phyloP scores from a whole-genome alignment of 768 basidiomycete genomes.

The Strobilomyces confusus region DNA sequence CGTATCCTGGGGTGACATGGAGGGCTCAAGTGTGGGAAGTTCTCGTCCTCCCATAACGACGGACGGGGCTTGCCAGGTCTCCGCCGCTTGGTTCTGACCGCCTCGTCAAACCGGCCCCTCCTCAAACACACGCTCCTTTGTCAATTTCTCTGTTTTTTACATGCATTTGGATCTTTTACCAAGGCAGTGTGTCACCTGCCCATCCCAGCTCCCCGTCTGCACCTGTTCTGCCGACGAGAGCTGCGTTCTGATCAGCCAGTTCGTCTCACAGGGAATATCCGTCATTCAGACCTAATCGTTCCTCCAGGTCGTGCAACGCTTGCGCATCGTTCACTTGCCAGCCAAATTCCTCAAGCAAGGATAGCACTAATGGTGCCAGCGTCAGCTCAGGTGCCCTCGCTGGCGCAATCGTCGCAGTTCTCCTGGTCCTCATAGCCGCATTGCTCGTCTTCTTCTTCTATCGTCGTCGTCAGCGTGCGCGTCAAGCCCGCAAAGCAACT shows the following conservation, averaged over 20 bases:
- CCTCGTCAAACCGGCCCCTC: constrained; percentile 12
- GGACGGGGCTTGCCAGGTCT: constrained; percentile 1
- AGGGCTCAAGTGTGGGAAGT: background rate
- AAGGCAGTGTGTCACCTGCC: constrained; percentile 51
- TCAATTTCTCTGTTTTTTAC: constrained; percentile 18
- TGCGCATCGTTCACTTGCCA: constrained; percentile 57
- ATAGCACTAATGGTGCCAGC: constrained; percentile 34
- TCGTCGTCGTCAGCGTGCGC: constrained; percentile 50
- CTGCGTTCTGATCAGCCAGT: constrained; percentile 64
- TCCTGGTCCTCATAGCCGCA: constrained; percentile 55
- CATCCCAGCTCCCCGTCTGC: constrained; percentile 45
- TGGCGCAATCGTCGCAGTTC: constrained; percentile 63
- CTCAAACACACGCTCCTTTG: constrained; percentile 33
- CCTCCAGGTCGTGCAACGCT: constrained; percentile 49
- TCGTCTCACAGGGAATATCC: constrained; percentile 8
- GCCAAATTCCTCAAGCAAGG: constrained; percentile 18
- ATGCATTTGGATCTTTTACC: constrained; percentile 36
- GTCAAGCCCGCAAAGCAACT: constrained; percentile 28
- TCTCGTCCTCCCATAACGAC: constrained; percentile 4
- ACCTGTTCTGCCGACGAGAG: constrained; percentile 50
- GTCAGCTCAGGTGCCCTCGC: constrained; percentile 69
- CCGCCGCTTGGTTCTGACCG: constrained; percentile 12
- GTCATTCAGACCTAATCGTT: constrained; percentile 4
- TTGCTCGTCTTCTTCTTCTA: constrained; percentile 58
- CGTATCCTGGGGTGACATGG: too few relatives aligned